Base-by-base conservation (phyloP, 1,284 basidiomycete genomes). In the Trichosporon coremiiforme region DNA sequence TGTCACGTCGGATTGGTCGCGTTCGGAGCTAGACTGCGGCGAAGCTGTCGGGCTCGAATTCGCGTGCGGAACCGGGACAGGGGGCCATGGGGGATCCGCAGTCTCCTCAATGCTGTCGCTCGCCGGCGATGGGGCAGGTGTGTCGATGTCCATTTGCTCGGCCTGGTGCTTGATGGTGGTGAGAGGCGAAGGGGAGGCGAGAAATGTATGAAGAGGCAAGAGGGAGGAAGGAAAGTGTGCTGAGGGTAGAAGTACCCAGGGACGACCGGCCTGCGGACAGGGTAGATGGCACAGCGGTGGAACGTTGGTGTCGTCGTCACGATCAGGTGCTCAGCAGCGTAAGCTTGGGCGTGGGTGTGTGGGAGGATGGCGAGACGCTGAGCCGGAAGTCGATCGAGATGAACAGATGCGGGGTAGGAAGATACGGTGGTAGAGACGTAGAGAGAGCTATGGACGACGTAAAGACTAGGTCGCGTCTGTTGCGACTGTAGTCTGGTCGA, bases 1-100 rank as follows among this genome's bases (percentile, higher is more conserved):
- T 55, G 53, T 55, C 53, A 55, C 53, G 53, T 29, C 53, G 53
- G 53, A 29, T 29, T 29, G 53, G 22, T 55, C 22, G 29, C 25
- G 53, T 55, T 55, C 53, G 53, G 53, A 55, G 53, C 53, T 55
- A 55, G 53, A 29, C 53, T 55, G 53, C 53, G 53, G 53, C 41
- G 41, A 45, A 45, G 41, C 41, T 7, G 41, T n/a, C 17, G 41
- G 41, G 41, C 7, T 47, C 45, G 22, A 31, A 57, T 25, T 31
- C 13, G 33, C 25, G 29, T 57, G 55, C 25, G 25, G 33, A 8
- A 33, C 33, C 3, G 4, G 3, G 4, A 3, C 33, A 33, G 3
- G 4, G 33, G 29, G 12, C 57, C 29, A 60, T 17, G 57, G 22
- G 31, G 29, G 57, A 22, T 60, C 31, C 31, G 57, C 31, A 17